Percentiles rank a stretch among this genome's conserved stretches.
These are phyloP conservation scores for Pythium biforme DNA, from an alignment of 352 stramenopile genomes.

Conservation along the genomic window DNA sequence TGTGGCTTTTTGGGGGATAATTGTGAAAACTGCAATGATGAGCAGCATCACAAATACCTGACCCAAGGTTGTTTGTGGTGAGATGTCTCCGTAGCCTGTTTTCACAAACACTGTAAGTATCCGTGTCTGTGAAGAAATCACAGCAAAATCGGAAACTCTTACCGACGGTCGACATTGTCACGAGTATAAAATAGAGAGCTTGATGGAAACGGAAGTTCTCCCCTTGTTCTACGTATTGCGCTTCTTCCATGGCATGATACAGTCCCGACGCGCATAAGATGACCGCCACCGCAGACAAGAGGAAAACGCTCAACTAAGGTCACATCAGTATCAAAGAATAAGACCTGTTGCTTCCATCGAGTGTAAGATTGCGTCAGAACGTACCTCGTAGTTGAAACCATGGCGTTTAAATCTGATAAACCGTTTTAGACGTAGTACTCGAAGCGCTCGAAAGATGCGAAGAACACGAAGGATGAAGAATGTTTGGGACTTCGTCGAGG, in stretches of 20 bases:
- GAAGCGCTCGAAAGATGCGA: constrained; percentile 64
- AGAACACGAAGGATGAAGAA: constrained; percentile 72
- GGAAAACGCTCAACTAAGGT: constrained; percentile 53
- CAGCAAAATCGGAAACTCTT: constrained; percentile 3
- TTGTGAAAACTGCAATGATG: constrained; percentile 68
- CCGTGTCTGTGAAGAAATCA: neutral
- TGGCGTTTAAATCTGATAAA: constrained; percentile 65
- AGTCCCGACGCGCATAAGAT: constrained; percentile 65
- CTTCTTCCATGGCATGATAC: constrained; percentile 64
- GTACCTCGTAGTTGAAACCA: constrained; percentile 73
- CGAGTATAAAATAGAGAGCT: constrained; percentile 72
- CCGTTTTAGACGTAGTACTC: constrained; percentile 52
- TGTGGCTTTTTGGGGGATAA: constrained; percentile 53
- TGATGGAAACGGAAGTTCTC: constrained; percentile 53
- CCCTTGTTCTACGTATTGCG: constrained; percentile 33
- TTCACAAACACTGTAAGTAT: neutral
- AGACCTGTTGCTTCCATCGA: neutral
- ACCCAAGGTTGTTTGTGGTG: constrained; percentile 44
- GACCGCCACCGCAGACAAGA: constrained; percentile 60
- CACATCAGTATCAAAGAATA: neutral
- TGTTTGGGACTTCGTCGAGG: constrained; percentile 40
- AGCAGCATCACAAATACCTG: constrained; percentile 71
- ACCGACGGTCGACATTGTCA: constrained; percentile 74
- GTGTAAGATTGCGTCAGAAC: neutral
- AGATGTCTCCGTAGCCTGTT: constrained; percentile 67